Base-by-base conservation (phyloP, 2,329 filamentous ascomycete genomes). In the Coniochaeta pulveracea region DNA sequence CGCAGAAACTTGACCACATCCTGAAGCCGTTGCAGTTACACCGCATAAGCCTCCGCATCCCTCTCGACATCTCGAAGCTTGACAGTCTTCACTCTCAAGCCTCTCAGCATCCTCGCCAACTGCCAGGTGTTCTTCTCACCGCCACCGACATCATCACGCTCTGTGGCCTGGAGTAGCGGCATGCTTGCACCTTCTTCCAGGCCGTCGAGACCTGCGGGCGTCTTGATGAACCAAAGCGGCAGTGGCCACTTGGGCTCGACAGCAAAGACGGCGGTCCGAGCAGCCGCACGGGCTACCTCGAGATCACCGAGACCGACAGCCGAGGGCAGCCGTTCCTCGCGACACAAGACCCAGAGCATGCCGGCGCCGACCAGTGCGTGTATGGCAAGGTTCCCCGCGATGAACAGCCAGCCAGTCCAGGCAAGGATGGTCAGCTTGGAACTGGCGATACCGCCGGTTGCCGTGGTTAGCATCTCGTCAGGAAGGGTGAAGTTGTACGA, bases 361-460 rank as follows among this genome's bases (percentile, higher is more conserved):
- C 18, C 28, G n/a, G 11, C 28, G 3, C n/a, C n/a, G n/a, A n/a
- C n/a, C n/a, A n/a, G n/a, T n/a, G n/a, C n/a, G n/a, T 40, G 37
- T 25, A 40, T 32, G 6, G 16, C 28, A 7, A 19, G 10, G 8
- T 39, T 39, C 2, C 34, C 34, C 3, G 14, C 31, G 9, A 45
- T 41, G 16, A 46, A 46, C n/a, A 39, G 17, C 34, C 37, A 37
- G 2, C 37, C 44, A 8, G 44, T 40, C 44, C 44, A 46, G 2
- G 31, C 23, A 22, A 29, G 35, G 10, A 43, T 42, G 7, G 35
- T 38, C 14, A 46, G 34, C 10, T 36, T 28, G 22, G 37, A 34
- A n/a, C 32, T 39, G 6, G 41, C 37, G n/a, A 34, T 27, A 2
- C 44, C 44, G 5, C 39, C 41, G 4, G 35, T 41, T 6, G 43